Base-by-base conservation (phyloP, 108 stramenopile species). In the Nitzschia putrida region DNA sequence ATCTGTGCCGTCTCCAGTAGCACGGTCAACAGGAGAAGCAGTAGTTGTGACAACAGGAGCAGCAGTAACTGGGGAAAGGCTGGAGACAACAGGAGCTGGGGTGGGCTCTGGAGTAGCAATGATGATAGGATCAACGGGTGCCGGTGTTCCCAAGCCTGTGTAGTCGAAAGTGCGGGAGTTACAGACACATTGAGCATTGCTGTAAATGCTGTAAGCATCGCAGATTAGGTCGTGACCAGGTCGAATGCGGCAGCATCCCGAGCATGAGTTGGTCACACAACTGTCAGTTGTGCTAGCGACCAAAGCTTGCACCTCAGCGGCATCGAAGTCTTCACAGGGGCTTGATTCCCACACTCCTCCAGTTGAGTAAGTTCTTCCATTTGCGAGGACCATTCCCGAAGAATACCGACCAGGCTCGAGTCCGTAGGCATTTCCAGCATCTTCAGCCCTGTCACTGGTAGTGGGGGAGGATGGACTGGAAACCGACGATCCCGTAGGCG, bases 171-270 rank as follows among this genome's bases (percentile, higher is more conserved):
- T 49, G 47, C 6, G 14, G 47, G 47, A 16, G 47, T 49, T 49
- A 5, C 47, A 49, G 3, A 49, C 47, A 6, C 47, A 49, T 49
- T 49, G 47, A 18, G 18, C n/a, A 49, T 18, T 49, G 47, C n/a
- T 18, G 18, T 49, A 49, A 18, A 49, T 18, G 47, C 47, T 49
- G n/a, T 18, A 18, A 4, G 47, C 18, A 18, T 49, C 47, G 47
- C 47, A 49, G 18, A 49, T 18, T 1, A 49, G 18, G 18, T 49
- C 47, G 6, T 6, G 18, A 18, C 47, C 47, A 34, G 3, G 1
- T 49, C 47, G 47, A 49, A 49, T 49, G 47, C 47, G 47, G 47
- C 47, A 49, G 47, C 47, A 49, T 18, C 47, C 47, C 6, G n/a
- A 16, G 47, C 47, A 49, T 49, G 47, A 18, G 18, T 49, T 49